These are phyloP conservation scores for Eucalyptus fibrosa DNA, from an alignment of 345 rosid genomes.

Conservation along the genomic window DNA sequence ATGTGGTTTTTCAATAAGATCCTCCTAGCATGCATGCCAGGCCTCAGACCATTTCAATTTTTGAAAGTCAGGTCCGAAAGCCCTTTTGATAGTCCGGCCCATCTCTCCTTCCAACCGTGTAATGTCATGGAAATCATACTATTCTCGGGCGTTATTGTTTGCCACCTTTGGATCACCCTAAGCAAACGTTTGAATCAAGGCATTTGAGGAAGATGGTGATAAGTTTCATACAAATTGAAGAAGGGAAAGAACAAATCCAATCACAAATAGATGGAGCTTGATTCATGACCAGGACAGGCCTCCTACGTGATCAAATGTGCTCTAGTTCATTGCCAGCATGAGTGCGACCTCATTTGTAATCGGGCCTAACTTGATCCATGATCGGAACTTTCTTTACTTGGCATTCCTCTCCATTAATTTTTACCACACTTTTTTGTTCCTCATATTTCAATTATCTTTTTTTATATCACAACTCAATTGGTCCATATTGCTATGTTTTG, in stretches of 20 bases:
- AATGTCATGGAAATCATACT: background rate
- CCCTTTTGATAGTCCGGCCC: background rate
- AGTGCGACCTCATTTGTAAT: background rate
- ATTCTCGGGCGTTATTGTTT: background rate
- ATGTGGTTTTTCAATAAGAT: background rate
- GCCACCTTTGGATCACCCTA: background rate
- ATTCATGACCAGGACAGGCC: background rate
- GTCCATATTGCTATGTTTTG: background rate
- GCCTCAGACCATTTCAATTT: no score
- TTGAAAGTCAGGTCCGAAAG: no score
- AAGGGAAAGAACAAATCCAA: background rate
- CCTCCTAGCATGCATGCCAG: background rate
- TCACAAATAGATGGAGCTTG: background rate
- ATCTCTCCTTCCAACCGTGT: background rate
- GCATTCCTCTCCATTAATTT: background rate
- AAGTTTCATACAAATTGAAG: background rate
- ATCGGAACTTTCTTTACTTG: accelerated
- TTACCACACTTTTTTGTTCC: background rate
- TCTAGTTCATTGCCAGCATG: background rate
- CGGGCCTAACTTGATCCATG: background rate
- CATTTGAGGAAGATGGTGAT: background rate
- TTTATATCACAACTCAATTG: accelerated
- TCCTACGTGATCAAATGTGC: no score
- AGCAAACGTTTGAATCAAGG: background rate
- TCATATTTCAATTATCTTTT: background rate